A percentile compares a stretch with the other conserved stretches of the same genome.
Evolutionary conservation across 805 yeast genomes (phyloP).

Genomic region (Candida sithepensis): DNA sequence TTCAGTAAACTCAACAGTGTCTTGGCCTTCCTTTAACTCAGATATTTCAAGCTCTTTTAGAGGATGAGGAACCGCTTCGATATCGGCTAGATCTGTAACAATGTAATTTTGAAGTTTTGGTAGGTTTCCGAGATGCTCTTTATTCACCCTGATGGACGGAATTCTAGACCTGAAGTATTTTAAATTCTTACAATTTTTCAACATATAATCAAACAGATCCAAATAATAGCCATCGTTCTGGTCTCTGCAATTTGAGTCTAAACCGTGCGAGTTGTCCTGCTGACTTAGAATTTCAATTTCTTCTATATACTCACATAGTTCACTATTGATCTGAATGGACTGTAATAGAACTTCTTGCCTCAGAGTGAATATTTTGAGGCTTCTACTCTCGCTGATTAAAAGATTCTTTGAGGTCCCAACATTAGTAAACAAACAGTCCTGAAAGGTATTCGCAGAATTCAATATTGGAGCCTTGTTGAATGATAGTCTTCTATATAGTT

Average conservation of each 20-base stretch:
- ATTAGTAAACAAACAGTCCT: constrained; percentile 35
- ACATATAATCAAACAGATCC: constrained; percentile 22
- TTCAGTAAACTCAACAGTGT: constrained; percentile 1
- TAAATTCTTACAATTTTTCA: constrained; percentile 10
- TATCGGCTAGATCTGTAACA: constrained; percentile 17
- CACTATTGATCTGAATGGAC: constrained; percentile 33
- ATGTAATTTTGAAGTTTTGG: constrained; percentile 9
- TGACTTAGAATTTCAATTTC: constrained; percentile 32
- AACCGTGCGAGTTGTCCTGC: constrained; percentile 17
- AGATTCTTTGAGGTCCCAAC: constrained; percentile 36
- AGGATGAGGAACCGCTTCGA: constrained; percentile 17
- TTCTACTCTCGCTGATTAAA: constrained; percentile 32
- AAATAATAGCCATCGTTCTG: constrained; percentile 15
- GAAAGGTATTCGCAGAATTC: constrained; percentile 25
- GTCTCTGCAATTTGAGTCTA: constrained; percentile 3
- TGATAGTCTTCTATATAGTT: constrained; percentile 36
- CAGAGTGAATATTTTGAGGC: constrained; percentile 33
- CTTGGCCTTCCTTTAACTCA: constrained; percentile 7
- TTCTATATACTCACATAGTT: constrained; percentile 31
- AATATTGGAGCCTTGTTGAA: constrained; percentile 35
- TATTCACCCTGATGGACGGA: constrained; percentile 1
- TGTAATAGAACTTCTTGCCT: constrained; percentile 40
- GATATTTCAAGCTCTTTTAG: constrained; percentile 17
- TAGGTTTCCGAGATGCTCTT: constrained; percentile 4
- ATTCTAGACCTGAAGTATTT: constrained; percentile 12